Evolutionary conservation across 768 basidiomycete genomes (phyloP), one percentile per base, ranked within the genome.

Genomic region (Suillus clintonianus): DNA sequence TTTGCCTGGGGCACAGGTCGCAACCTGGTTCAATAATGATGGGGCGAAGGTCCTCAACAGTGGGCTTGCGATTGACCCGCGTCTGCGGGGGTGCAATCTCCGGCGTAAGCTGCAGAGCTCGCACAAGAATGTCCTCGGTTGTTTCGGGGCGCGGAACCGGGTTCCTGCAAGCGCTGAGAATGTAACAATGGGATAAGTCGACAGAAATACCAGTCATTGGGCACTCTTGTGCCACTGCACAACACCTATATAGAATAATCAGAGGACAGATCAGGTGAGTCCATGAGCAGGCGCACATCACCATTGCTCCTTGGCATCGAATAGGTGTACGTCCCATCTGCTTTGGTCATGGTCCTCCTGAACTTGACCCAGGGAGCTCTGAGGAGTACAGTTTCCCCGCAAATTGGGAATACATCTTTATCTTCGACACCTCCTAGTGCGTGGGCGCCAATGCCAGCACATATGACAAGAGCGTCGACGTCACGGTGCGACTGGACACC

Each of bases 1-100:
- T 86, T 60, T 92, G 78, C 1, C 74, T 83, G 1, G 91, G 92
- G 3, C 91, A 79, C 55, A 92, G 73, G 3, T 91, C 92, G 68
- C 84, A 83, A 2, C 85, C 84, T 63, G 84, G 81, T 41, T 82
- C 82, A 6, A 85, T 69, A 41, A 86, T 77, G 41, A 84, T 77
- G 2, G 80, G 74, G 45, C 80, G 72, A 3, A 87, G 67, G 65
- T 87, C 86, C 5, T 84, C 81, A 9, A 86, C 55, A 0, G 79
- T 84, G 5, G 85, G 83, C 47, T 76, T 70, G 24, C 85, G 80
- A 15, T 65, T 65, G 9, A 75, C 79, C 4, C 85, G 80, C 17
- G 85, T 67, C 51, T 86, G 82, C 0, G 85, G 85, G 4, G 87
- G 82, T 2, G 82, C 85, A 30, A 89, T 79, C 62, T 87, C 85